Conservation (phyloP, 331 rosid genomes). For the Pyracantha coccinea region DNA sequence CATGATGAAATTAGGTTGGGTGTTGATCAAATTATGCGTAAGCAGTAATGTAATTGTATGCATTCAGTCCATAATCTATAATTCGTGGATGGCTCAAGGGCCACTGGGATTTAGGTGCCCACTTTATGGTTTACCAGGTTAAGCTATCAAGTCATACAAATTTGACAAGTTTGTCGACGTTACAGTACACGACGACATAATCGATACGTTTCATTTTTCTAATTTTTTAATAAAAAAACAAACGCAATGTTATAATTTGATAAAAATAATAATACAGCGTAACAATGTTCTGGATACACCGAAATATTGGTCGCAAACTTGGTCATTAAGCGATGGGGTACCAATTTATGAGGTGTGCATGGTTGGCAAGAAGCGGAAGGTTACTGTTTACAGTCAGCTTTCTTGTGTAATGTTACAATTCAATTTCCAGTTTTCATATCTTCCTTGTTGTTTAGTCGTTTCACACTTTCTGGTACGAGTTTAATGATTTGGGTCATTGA, state of each 20-base stretch:
- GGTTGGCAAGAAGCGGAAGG: background rate
- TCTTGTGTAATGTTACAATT: background rate
- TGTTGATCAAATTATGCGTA: slow-evolving; percentile 51
- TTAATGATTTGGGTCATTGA: too few species aligned
- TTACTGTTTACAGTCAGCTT: background rate
- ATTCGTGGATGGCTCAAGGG: background rate
- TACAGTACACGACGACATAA: too few species aligned
- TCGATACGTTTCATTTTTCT: too few species aligned
- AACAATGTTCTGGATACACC: too few species aligned
- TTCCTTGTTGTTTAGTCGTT: background rate
- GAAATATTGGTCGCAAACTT: background rate
- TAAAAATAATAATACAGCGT: too few species aligned
- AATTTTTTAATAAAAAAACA: too few species aligned
- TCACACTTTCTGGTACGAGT: background rate
- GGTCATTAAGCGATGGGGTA: background rate
- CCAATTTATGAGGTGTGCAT: background rate
- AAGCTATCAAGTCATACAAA: background rate
- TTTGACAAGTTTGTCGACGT: too few species aligned
- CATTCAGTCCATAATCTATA: background rate
- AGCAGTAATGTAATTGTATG: background rate
- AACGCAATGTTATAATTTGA: too few species aligned
- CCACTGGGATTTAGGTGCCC: background rate
- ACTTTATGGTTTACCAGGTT: background rate
- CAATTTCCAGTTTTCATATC: background rate
- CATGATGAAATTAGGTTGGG: slow-evolving; percentile 46